Evolutionary conservation across 345 rosid species (phyloP).

Genomic region (Turritis glabra): DNA sequence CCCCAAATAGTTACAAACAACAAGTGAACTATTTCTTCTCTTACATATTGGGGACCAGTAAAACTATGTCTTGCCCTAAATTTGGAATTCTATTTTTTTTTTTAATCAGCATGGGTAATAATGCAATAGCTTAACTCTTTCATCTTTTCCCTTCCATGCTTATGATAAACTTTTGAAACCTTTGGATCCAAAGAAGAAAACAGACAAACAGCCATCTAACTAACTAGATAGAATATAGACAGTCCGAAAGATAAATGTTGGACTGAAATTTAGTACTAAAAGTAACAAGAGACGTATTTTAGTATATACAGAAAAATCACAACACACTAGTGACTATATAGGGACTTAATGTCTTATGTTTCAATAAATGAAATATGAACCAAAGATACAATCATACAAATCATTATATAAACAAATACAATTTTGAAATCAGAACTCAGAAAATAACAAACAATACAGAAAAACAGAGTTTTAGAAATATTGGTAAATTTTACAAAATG

Average conservation of each 20-base stretch:
- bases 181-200: slow-evolving; percentile 14
- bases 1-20: slow-evolving; percentile 29
- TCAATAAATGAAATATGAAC: background rate
- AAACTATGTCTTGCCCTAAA: slow-evolving; percentile 8
- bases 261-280: background rate
- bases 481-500: background rate
- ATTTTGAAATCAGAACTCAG: too few species aligned
- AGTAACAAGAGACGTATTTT: background rate
- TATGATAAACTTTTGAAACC: slow-evolving; percentile 3
- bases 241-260: background rate
- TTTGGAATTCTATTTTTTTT: background rate
- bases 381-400: background rate
- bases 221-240: background rate
- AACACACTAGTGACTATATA: background rate
- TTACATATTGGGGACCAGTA: slow-evolving; percentile 35
- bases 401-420: too few species aligned
- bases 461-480: background rate
- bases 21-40: slow-evolving; percentile 31
- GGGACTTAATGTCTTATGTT: background rate
- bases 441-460: too few species aligned
- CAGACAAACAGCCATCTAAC: slow-evolving; percentile 3
- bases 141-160: slow-evolving; percentile 12
- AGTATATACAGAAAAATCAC: background rate
- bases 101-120: slow-evolving; percentile 25
- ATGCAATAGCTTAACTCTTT: slow-evolving; percentile 17